A percentile compares a stretch with the other conserved stretches of the same genome.
Evolutionary conservation across 1,284 basidiomycete genomes (phyloP).

Genomic region (Fomitopsis palustris): DNA sequence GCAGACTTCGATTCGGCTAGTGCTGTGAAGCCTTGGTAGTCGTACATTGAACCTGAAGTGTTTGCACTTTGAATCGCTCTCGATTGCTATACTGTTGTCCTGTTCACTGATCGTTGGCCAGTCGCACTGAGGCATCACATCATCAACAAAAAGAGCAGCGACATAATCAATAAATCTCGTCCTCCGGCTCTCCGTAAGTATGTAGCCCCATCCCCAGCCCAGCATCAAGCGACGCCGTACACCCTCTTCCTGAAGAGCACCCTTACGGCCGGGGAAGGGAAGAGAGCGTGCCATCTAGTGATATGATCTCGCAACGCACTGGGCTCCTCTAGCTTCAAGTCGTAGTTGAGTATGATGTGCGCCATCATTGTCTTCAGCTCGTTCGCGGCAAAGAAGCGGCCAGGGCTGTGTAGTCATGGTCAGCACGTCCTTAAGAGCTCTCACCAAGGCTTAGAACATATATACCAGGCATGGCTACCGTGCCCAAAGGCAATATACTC

Average conservation of each 20-base stretch:
- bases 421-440: too few species aligned
- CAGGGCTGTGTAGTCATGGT: slow-evolving; percentile 27
- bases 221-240: background rate
- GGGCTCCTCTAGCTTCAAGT: slow-evolving; percentile 34
- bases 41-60: too few species aligned
- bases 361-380: slow-evolving; percentile 44
- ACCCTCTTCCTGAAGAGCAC: slow-evolving; percentile 12
- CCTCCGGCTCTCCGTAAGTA: too few species aligned
- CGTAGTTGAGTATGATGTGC: slow-evolving; percentile 41
- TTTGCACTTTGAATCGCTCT: background rate
- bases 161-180: too few species aligned
- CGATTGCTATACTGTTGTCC: too few species aligned
- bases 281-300: background rate
- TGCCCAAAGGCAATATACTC: slow-evolving; percentile 28
- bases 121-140: too few species aligned
- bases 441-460: too few species aligned
- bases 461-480: slow-evolving; percentile 30
- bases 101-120: too few species aligned
- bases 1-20: slow-evolving; percentile 17
- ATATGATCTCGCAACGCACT: too few species aligned
- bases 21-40: too few species aligned
- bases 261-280: slow-evolving; percentile 1
- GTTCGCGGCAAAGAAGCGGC: slow-evolving; percentile 43
- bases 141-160: too few species aligned
- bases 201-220: too few species aligned